A percentile compares a stretch with the other conserved stretches of the same genome.
phyloP scores from a whole-genome alignment of 192 early-diverging fungal genomes.

The Umbelopsis sp. region DNA sequence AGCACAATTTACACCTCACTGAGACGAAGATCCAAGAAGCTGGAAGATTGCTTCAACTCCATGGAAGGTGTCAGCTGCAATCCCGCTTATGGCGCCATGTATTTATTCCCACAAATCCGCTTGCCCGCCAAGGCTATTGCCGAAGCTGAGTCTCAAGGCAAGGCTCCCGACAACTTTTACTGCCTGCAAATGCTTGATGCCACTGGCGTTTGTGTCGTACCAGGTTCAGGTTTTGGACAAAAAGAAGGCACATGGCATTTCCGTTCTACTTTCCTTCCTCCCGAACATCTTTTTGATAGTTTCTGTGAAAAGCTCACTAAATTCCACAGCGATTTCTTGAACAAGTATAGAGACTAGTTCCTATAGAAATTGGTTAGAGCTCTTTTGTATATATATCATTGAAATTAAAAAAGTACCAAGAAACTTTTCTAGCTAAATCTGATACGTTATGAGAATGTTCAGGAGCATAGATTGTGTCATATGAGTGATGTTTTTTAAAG shows the following conservation, averaged over 20 bases:
- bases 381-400: no score
- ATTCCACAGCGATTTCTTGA: constrained; percentile 82
- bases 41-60: constrained; percentile 76
- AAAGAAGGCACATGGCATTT: constrained; percentile 90
- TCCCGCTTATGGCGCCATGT: constrained; percentile 91
- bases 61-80: constrained; percentile 87
- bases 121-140: constrained; percentile 78
- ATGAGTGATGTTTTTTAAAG: no score
- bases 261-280: constrained; percentile 93
- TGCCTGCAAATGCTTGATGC: constrained; percentile 89
- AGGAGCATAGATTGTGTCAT: no score
- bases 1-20: constrained; percentile 79
- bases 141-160: constrained; percentile 64
- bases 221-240: constrained; percentile 92
- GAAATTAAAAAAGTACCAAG: no score
- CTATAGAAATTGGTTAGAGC: neutral
- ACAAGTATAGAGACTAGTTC: constrained; percentile 57
- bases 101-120: constrained; percentile 85
- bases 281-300: constrained; percentile 86
- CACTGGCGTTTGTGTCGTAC: constrained; percentile 95
- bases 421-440: no score
- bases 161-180: constrained; percentile 88
- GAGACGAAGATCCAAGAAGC: constrained; percentile 69
- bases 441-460: no score
- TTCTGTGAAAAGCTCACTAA: constrained; percentile 75